Conservation (phyloP, 2,329 filamentous ascomycete genomes). For the Aspergillus sp. region DNA sequence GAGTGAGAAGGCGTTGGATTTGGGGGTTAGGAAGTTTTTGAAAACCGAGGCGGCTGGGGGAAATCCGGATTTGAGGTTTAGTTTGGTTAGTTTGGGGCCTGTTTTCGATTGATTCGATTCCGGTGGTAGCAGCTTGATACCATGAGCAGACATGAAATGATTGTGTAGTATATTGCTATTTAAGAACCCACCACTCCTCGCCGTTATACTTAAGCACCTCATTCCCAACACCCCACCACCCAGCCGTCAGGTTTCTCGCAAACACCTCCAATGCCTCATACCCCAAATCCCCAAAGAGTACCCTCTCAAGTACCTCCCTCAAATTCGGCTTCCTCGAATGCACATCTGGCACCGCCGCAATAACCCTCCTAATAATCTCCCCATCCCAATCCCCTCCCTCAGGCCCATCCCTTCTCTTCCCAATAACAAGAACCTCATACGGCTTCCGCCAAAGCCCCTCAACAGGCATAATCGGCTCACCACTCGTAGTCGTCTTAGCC, state of each 20-base stretch:
- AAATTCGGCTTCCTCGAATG: slow-evolving; percentile 61
- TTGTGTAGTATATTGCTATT: not conserved
- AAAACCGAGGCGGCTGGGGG: slow-evolving; percentile 52
- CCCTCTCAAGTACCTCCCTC: slow-evolving; percentile 47
- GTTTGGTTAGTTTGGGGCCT: slow-evolving; percentile 54
- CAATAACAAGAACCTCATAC: slow-evolving; percentile 53
- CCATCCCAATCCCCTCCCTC: slow-evolving; percentile 10
- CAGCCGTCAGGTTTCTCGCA: slow-evolving; percentile 51
- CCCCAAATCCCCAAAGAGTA: slow-evolving; percentile 31
- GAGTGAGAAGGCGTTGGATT: slow-evolving; percentile 64
- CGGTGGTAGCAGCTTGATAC: not conserved
- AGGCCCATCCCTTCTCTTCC: slow-evolving; percentile 18
- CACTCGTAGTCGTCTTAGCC: slow-evolving; percentile 52
- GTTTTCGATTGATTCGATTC: slow-evolving; percentile 40
- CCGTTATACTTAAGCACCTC: slow-evolving; percentile 57
- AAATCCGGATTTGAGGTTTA: slow-evolving; percentile 54
- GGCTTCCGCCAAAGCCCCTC: slow-evolving; percentile 54
- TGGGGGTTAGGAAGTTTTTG: slow-evolving; percentile 60
- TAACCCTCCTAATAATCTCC: slow-evolving; percentile 41
- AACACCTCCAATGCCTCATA: slow-evolving; percentile 56
- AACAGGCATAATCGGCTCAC: slow-evolving; percentile 47
- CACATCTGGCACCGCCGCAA: slow-evolving; percentile 55
- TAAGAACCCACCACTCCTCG: slow-evolving; percentile 43
- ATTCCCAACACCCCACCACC: slow-evolving; percentile 58
- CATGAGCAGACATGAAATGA: not conserved